Conservation (phyloP, 2,329 filamentous ascomycete species). For the Sphaerulina musiva region DNA sequence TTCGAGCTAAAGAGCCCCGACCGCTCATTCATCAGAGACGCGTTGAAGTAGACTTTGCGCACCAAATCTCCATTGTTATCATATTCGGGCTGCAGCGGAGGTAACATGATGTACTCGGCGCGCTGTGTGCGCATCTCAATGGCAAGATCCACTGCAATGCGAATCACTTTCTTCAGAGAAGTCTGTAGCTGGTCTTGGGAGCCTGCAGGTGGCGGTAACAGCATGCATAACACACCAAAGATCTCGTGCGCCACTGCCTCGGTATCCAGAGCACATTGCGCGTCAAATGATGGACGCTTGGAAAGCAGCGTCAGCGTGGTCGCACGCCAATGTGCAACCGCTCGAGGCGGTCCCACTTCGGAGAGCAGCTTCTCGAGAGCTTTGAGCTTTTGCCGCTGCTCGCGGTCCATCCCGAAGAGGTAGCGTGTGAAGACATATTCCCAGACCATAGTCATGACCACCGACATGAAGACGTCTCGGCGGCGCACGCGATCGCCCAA, state of each 20-base stretch:
- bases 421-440: constrained; percentile 98
- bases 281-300: constrained; percentile 68
- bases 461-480: constrained; percentile 94
- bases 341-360: constrained; percentile 77
- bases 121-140: constrained; percentile 97
- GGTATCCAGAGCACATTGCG: constrained; percentile 80
- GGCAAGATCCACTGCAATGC: constrained; percentile 79
- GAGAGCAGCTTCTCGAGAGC: constrained; percentile 83
- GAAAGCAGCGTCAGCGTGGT: constrained; percentile 87
- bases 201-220: constrained; percentile 79
- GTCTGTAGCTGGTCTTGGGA: constrained; percentile 73
- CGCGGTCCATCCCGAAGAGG: constrained; percentile 95
- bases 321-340: constrained; percentile 96
- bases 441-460: constrained; percentile 99
- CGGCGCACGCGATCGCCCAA: constrained; percentile 80
- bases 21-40: constrained; percentile 88
- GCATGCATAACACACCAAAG: constrained; percentile 71
- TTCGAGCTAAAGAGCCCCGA: constrained; percentile 65
- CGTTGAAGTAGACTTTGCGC: constrained; percentile 85
- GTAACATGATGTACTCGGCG: constrained; percentile 97
- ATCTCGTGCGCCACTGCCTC: constrained; percentile 93
- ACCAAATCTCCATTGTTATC: constrained; percentile 85
- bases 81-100: constrained; percentile 88
- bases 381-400: constrained; percentile 96
- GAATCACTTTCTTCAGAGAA: constrained; percentile 80